Conservation (phyloP, 2,329 filamentous ascomycete genomes). For the Ophiostoma sp. region DNA sequence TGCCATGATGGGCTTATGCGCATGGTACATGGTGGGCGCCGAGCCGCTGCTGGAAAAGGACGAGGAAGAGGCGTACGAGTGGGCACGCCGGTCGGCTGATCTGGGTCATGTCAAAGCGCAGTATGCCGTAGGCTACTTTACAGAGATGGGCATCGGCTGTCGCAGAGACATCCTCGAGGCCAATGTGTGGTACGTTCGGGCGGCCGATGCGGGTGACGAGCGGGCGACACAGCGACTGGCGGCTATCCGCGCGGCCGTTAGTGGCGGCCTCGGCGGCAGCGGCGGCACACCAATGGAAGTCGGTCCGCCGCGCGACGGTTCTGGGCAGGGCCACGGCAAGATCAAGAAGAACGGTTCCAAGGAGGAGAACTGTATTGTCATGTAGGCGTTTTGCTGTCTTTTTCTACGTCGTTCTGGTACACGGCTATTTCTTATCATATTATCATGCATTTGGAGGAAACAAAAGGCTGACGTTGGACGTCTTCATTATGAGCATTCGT, state of each 20-base stretch:
- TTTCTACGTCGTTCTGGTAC: background rate
- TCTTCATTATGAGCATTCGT: background rate
- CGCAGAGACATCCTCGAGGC: constrained; percentile 90
- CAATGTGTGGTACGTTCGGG: constrained; percentile 97
- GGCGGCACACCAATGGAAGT: constrained; percentile 51
- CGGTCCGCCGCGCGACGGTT: constrained; percentile 39
- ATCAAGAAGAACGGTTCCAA: constrained; percentile 43
- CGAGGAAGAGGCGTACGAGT: constrained; percentile 93
- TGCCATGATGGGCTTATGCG: constrained; percentile 97
- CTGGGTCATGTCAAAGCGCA: constrained; percentile 69
- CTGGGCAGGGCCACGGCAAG: constrained; percentile 37
- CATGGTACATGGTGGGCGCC: constrained; percentile 96
- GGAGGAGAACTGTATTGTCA: constrained; percentile 53
- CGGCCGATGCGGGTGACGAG: constrained; percentile 85
- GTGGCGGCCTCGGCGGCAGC: constrained; percentile 37
- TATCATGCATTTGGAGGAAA: background rate
- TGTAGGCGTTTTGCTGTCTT: constrained; percentile 37
- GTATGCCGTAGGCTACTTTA: constrained; percentile 94
- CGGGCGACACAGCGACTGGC: constrained; percentile 80
- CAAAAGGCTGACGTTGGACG: constrained; percentile 4
- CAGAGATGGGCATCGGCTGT: constrained; percentile 96
- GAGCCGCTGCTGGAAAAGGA: constrained; percentile 90
- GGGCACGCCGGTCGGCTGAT: constrained; percentile 82
- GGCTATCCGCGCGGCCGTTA: constrained; percentile 78
- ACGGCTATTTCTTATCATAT: background rate